Base-by-base conservation (phyloP, 2,329 filamentous ascomycete genomes). In the Paraphoma chrysanthemicola region DNA sequence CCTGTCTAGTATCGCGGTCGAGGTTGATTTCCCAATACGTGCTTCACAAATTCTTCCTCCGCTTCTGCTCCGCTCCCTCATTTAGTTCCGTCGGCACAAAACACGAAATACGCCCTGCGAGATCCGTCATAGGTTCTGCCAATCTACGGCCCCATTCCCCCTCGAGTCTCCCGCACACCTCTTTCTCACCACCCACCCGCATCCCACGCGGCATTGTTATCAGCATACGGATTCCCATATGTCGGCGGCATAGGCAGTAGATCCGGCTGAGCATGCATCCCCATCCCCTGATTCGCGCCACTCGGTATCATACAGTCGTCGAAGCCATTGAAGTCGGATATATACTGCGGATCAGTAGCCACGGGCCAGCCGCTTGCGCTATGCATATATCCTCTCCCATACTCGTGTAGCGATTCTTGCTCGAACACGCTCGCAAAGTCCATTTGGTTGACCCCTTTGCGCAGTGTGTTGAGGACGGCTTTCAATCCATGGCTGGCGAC, bases 161-260 rank as follows among this genome's bases (percentile, higher is more conserved):
- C 2, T 23, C 23, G 5, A 23, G 23, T 23, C 23, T 23, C 23
- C 23, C 23, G 23, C 23, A 23, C 23, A 23, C 23, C 23, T 23
- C 23, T n/a, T n/a, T n/a, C 23, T 23, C 23, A 23, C 23, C 23
- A 23, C 23, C 23, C 23, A 23, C 5, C 23, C 23, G 23, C 23
- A 36, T 7, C 14, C 33, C 33, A 36, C 14, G 33, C 14, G 14
- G 9, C 14, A 14, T 10, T 36, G 9, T 10, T 36, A 14, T 14
- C 33, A 3, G 33, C 17, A 31, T 30, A 46, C 18, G 44, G 44
- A 11, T 10, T 10, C 6, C 39, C 48, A 33, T 51, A 51, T 14
- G 44, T 17, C 6, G 38, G 48, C n/a, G 48, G 48, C 48, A 44
- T 31, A 33, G 48, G 48, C 9, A 51, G n/a, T 5, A 18, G n/a